phyloP scores from a whole-genome alignment of 2,329 filamentous ascomycete genomes.

The Onygena corvina region DNA sequence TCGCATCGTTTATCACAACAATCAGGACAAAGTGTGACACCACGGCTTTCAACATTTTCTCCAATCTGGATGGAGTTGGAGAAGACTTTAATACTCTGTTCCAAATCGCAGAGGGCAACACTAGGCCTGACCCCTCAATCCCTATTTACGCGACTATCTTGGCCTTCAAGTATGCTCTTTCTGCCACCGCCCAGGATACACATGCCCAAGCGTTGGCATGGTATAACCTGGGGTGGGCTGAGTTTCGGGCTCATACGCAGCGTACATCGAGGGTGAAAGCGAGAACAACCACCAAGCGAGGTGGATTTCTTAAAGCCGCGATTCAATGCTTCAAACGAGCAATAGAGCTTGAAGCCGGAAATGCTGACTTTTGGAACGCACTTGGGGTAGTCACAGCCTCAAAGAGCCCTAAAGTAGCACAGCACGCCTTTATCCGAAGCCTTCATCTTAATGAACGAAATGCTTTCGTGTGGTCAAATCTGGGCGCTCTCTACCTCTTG shows the following conservation, averaged over 20 bases:
- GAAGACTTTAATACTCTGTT: slow-evolving; percentile 28
- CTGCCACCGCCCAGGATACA: slow-evolving; percentile 57
- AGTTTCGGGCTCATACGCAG: slow-evolving; percentile 60
- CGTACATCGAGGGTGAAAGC: slow-evolving; percentile 25
- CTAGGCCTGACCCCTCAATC: slow-evolving; percentile 33
- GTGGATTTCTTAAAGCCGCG: slow-evolving; percentile 59
- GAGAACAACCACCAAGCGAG: slow-evolving; percentile 46
- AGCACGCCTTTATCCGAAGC: slow-evolving; percentile 86
- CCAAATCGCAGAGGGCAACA: slow-evolving; percentile 22
- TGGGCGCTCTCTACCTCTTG: slow-evolving; percentile 73
- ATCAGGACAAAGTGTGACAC: slow-evolving; percentile 41
- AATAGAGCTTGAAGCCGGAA: slow-evolving; percentile 89
- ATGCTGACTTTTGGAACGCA: slow-evolving; percentile 94
- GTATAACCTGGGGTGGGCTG: slow-evolving; percentile 94
- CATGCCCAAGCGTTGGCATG: slow-evolving; percentile 92
- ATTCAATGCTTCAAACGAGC: slow-evolving; percentile 88
- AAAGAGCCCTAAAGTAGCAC: slow-evolving; percentile 74
- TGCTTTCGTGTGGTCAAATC: slow-evolving; percentile 76
- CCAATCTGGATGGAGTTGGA: slow-evolving; percentile 56
- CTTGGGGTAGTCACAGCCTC: slow-evolving; percentile 81
- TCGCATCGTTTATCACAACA: slow-evolving; percentile 43
- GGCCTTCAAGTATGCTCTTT: slow-evolving; percentile 75
- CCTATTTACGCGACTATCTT: slow-evolving; percentile 63
- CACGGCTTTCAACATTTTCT: slow-evolving; percentile 50
- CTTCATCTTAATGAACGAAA: slow-evolving; percentile 85